Conservation (phyloP, 345 rosid species). For the Pugionium cornutum region DNA sequence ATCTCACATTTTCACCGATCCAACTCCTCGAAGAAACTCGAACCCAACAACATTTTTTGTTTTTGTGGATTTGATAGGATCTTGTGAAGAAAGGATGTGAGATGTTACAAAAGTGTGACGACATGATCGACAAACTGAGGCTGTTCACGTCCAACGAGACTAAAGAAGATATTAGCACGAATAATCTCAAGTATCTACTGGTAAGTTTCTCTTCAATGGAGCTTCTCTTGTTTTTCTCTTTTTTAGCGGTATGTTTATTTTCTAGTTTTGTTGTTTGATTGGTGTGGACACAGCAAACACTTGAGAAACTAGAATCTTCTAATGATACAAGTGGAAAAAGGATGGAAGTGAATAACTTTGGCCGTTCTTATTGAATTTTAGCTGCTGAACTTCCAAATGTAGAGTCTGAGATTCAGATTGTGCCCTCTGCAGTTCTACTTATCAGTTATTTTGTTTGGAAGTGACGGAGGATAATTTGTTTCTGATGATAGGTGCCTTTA, state of each 20-base stretch:
- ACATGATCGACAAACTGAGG: constrained; percentile 76
- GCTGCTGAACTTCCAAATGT: neutral
- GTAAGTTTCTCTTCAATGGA: constrained; percentile 41
- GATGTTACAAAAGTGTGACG: constrained; percentile 73
- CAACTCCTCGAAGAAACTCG: too few relatives aligned
- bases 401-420: neutral
- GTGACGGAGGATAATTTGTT: neutral
- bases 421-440: neutral
- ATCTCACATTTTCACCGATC: too few relatives aligned
- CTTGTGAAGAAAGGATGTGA: constrained; percentile 68
- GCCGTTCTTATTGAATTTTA: neutral
- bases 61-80: constrained; percentile 44
- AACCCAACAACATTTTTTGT: too few relatives aligned
- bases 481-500: constrained; percentile 68
- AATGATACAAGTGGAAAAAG: neutral
- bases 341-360: neutral
- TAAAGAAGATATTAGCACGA: constrained; percentile 81
- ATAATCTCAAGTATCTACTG: constrained; percentile 81
- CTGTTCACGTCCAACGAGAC: constrained; percentile 87
- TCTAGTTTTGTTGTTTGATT: constrained; percentile 1
- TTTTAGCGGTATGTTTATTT: neutral
- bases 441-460: neutral
- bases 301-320: neutral
- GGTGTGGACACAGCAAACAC: neutral
- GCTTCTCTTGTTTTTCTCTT: neutral